Conservation (phyloP, 257 asterid species). For the Paraleonurus japonicus region DNA sequence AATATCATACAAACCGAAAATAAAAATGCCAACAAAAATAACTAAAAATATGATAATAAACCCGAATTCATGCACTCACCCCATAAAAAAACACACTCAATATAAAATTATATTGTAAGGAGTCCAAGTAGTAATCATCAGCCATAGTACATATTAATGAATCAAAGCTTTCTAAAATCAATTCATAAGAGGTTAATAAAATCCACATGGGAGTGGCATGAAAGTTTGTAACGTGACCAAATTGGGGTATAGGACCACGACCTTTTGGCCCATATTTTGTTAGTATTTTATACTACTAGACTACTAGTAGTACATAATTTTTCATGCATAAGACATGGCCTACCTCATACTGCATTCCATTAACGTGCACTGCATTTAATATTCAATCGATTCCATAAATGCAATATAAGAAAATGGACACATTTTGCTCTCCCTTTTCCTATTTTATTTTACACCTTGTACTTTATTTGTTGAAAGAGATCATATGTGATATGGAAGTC, state of each 20-base stretch:
- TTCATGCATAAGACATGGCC: neutral
- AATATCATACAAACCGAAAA: no score
- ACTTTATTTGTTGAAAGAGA: no score
- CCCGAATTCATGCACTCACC: no score
- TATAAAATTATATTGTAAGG: no score
- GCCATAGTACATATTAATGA: no score
- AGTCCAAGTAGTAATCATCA: no score
- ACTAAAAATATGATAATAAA: no score
- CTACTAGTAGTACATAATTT: neutral
- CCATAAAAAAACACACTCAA: no score
- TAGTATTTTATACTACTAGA: no score
- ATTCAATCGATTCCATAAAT: neutral
- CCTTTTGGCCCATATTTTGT: neutral
- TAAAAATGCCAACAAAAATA: no score
- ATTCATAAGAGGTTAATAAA: constrained; percentile 2
- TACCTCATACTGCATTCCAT: neutral
- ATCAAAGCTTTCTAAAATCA: neutral
- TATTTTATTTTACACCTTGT: no score
- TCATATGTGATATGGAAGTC: no score
- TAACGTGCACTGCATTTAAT: neutral
- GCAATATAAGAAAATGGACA: neutral
- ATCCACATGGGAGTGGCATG: constrained; percentile 32
- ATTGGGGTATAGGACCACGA: neutral
- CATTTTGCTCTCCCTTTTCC: neutral
- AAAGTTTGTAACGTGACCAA: constrained; percentile 21